Percentiles rank a stretch among this genome's conserved stretches.
These are phyloP conservation scores for Sporothrix humicola DNA, from an alignment of 2,329 filamentous ascomycete species.

Conservation along the genomic window DNA sequence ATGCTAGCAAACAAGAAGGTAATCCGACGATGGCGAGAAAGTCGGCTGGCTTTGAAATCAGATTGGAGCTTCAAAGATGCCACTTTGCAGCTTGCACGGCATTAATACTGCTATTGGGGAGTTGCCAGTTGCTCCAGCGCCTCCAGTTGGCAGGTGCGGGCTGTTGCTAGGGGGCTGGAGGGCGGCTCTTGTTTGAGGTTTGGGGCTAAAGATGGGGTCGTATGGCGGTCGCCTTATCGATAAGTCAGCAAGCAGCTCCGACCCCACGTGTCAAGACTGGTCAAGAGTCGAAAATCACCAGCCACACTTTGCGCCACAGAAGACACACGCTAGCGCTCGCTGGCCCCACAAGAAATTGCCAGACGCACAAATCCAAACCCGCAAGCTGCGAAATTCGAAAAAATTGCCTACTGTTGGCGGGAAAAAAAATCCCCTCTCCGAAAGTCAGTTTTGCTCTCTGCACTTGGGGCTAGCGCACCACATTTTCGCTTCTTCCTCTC, in stretches of 20 bases:
- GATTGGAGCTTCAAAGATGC: slow-evolving; percentile 33
- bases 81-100: slow-evolving; percentile 37
- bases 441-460: background rate
- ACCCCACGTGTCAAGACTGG: background rate
- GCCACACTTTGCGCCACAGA: slow-evolving; percentile 22
- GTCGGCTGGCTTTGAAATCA: slow-evolving; percentile 33
- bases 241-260: slow-evolving; percentile 4
- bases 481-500: slow-evolving; percentile 13
- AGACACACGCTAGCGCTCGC: background rate
- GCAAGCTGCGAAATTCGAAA: slow-evolving; percentile 33
- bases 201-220: background rate
- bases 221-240: slow-evolving; percentile 30
- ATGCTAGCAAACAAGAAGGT: background rate
- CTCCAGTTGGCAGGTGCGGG: slow-evolving; percentile 5
- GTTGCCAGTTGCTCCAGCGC: background rate
- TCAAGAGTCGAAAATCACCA: background rate
- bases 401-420: slow-evolving; percentile 18
- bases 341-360: slow-evolving; percentile 19
- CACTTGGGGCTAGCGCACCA: background rate
- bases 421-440: slow-evolving; percentile 30
- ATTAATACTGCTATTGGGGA: background rate
- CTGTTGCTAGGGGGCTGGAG: background rate
- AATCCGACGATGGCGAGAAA: background rate
- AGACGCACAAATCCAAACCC: slow-evolving; percentile 36
- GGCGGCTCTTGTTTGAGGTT: too few relatives aligned